Percentiles rank a stretch among this genome's conserved stretches.
Evolutionary conservation across 192 early-diverging fungal species (phyloP).

Genomic region (Entrophospora sp.): DNA sequence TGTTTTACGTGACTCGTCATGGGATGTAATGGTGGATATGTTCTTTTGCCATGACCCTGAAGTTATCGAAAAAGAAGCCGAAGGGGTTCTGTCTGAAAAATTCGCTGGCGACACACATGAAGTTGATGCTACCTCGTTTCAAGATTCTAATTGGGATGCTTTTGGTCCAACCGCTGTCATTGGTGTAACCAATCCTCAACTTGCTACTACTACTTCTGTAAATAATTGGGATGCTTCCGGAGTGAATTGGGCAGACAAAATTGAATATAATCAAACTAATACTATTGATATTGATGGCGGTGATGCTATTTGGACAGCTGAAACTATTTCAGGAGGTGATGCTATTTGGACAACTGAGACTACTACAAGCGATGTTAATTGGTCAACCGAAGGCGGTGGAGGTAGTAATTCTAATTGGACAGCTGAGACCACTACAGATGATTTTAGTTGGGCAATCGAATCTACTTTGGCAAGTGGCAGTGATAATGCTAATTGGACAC

Average conservation of each 20-base stretch:
- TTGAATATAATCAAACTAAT: too few relatives aligned
- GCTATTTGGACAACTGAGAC: too few relatives aligned
- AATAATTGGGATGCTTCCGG: conserved; percentile 3
- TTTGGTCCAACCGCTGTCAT: conserved; percentile 31
- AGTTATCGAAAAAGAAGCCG: conserved; percentile 91
- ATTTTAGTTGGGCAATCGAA: too few relatives aligned
- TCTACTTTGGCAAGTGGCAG: too few relatives aligned
- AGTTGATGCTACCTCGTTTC: conserved; percentile 56
- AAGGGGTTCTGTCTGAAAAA: conserved; percentile 38
- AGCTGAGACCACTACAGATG: too few relatives aligned
- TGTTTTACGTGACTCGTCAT: conserved; percentile 72
- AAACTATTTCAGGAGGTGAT: too few relatives aligned
- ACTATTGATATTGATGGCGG: too few relatives aligned
- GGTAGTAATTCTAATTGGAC: too few relatives aligned
- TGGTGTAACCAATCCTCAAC: conserved; percentile 32
- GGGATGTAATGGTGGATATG: conserved; percentile 99
- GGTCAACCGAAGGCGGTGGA: too few relatives aligned
- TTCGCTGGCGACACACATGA: conserved; percentile 26
- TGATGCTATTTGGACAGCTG: too few relatives aligned
- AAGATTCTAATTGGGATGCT: conserved; percentile 31
- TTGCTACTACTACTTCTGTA: conserved; percentile 31
- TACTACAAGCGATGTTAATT: too few relatives aligned
- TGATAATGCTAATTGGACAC: too few relatives aligned
- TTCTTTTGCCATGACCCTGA: conserved; percentile 99
- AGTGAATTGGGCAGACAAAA: not conserved